Evolutionary conservation across 768 basidiomycete species (phyloP), one percentile per base, ranked within the genome.

Genomic region (Cystoderma amianthinum): DNA sequence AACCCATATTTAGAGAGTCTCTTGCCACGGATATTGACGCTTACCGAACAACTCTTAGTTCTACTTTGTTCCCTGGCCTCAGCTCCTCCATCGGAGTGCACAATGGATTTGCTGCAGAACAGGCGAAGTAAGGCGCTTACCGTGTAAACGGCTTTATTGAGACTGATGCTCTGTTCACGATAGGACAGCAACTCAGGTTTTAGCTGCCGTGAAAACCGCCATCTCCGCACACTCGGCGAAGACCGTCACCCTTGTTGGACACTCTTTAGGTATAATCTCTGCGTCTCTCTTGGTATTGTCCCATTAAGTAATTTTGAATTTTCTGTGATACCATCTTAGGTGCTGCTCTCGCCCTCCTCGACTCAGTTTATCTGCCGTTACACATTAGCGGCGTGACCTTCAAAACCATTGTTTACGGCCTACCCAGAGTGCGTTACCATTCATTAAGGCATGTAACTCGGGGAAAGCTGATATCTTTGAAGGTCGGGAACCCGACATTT

Each of bases 321-420:
- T 17, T n/a, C n/a, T n/a, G n/a, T n/a, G n/a, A n/a, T n/a, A n/a
- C n/a, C n/a, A n/a, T n/a, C n/a, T n/a, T 15, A 63, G 62, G 64
- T 30, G 65, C 59, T 36, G 65, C 69, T 3, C 48, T 68, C 19
- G 56, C 63, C 16, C 62, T 78, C 3, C 57, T 78, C 28, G 73
- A 76, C 41, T 60, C 69, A 4, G 60, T 78, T n/a, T 75, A 65
- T 52, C 63, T 79, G 4, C 71, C 72, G n/a, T 55, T 75, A 17
- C 69, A 75, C 43, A 54, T 80, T 22, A 63, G 73, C 2, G 57
- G 51, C 9, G 61, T 65, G 2, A 57, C 59, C 5, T 57, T 69
- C 53, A 60, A 46, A 19, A 58, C 58, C 10, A 57, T 72, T 18
- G 60, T 61, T 0, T 73, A 69, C 47, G 71, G 71, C 1, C 53